Evolutionary conservation across 2,329 filamentous ascomycete genomes (phyloP), one percentile per base, ranked within the genome.

Genomic region (Bipolaris oryzae): DNA sequence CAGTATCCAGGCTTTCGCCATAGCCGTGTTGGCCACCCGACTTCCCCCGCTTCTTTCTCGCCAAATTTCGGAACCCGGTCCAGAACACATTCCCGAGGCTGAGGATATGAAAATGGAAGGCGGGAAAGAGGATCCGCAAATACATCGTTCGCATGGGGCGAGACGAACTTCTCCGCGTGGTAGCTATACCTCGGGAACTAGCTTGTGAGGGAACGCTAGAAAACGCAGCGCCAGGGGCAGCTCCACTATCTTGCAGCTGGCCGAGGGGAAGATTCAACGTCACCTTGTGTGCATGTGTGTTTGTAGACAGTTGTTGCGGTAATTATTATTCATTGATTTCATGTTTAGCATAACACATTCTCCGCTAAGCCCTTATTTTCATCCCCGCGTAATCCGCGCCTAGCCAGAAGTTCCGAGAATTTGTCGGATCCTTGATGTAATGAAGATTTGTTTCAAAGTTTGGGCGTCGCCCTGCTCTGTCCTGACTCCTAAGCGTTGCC

Each of bases 401-500:
- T 51, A 48, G 53, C 52, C 48, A 55, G 49, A 53, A 33, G 39
- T 38, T 47, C 56, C 25, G 28, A 49, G 28, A 16, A 41, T 45
- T 18, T 45, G 39, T 53, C 35, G 25, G 45, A 48, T 54, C 39
- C 38, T 45, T 51, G 18, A 38, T 56, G 39, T 53, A 45, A 37
- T 53, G 48, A 48, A 49, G 54, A 52, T 47, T 31, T n/a, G 7
- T 21, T 54, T 72, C 49, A 76, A 54, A 76, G 67, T 68, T 71
- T 74, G 55, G 72, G 68, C 62, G 57, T 67, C 49, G 64, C 66
- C 66, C 67, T 68, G 68, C 67, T 74, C 73, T 60, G 70, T 74
- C 70, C 72, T 74, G 67, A 74, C 70, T 75, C 68, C 71, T 77
- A 78, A 65, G 76, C 76, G 63, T 76, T 77, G 57, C 75, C 75